Conservation (phyloP, 345 rosid genomes). For the Eucalyptus shirleyi region DNA sequence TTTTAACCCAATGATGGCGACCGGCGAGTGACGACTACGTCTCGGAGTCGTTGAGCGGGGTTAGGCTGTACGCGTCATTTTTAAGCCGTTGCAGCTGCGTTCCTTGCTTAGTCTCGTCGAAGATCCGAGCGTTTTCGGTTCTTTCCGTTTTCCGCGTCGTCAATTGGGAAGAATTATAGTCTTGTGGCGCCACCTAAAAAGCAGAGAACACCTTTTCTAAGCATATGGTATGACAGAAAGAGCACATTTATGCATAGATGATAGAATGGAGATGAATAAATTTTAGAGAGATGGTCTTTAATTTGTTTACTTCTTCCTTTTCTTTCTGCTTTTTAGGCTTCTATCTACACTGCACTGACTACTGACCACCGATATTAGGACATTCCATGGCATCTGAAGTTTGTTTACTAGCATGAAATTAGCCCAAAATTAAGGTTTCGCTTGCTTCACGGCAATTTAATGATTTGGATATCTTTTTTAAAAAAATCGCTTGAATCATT, state of each 20-base stretch:
- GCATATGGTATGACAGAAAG: neutral
- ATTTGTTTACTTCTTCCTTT: neutral
- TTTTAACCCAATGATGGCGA: too few species aligned
- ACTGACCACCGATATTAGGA: neutral
- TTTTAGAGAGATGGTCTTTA: neutral
- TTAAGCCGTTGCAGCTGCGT: too few species aligned
- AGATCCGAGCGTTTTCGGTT: too few species aligned
- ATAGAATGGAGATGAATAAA: neutral
- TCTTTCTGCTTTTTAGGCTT: neutral
- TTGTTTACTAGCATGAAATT: neutral
- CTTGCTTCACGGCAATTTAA: neutral
- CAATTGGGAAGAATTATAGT: neutral
- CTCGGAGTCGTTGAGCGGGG: too few species aligned
- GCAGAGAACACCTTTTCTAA: neutral
- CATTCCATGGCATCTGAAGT: neutral
- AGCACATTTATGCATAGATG: neutral
- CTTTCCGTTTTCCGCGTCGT: too few species aligned
- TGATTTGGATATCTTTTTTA: neutral
- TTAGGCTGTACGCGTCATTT: too few species aligned
- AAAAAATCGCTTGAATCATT: accelerated
- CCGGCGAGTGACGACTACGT: too few species aligned
- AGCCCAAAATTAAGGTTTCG: neutral
- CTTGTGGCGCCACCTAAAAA: neutral
- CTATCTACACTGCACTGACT: neutral
- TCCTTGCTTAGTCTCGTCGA: too few species aligned